Evolutionary conservation across 2,329 filamentous ascomycete species (phyloP).

Genomic region (Aspergillus fumigatiaffinis): DNA sequence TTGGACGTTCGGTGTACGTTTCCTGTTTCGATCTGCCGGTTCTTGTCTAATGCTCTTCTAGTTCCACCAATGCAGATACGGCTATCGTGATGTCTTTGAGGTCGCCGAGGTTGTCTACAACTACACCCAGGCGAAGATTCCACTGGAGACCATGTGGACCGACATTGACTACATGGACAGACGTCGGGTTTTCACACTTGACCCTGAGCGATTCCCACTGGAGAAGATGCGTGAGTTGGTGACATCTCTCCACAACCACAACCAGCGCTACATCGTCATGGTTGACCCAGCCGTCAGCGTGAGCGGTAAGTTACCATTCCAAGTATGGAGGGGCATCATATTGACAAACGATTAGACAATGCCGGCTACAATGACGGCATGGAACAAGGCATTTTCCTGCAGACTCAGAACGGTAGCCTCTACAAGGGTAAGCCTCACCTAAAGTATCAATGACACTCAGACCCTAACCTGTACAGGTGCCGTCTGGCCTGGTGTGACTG

Average conservation of each 20-base stretch:
- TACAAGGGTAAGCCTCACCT: constrained; percentile 39
- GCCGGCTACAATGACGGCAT: constrained; percentile 59
- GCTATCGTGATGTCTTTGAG: constrained; percentile 51
- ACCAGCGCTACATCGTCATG: constrained; percentile 73
- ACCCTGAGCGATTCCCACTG: constrained; percentile 36
- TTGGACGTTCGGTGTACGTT: constrained; percentile 55
- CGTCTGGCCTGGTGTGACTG: constrained; percentile 72
- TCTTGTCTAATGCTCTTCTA: constrained; percentile 8
- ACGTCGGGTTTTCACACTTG: constrained; percentile 38
- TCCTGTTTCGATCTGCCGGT: not conserved
- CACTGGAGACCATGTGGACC: constrained; percentile 46
- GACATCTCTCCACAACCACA: constrained; percentile 59
- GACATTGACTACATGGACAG: constrained; percentile 43
- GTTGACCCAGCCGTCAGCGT: constrained; percentile 57
- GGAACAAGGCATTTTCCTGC: constrained; percentile 53
- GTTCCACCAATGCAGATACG: constrained; percentile 61
- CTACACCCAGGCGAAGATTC: constrained; percentile 40
- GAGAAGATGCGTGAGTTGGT: constrained; percentile 60
- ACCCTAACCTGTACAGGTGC: constrained; percentile 47
- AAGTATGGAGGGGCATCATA: not conserved
- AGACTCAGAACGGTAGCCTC: constrained; percentile 51
- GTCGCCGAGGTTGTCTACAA: constrained; percentile 44
- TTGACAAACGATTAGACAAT: constrained; percentile 39
- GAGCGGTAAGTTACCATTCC: constrained; percentile 22
- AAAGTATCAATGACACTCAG: not conserved